Evolutionary conservation across 1,139 yeast genomes (phyloP), one percentile per base, ranked within the genome.

Genomic region (Hansenula lynferdii): DNA sequence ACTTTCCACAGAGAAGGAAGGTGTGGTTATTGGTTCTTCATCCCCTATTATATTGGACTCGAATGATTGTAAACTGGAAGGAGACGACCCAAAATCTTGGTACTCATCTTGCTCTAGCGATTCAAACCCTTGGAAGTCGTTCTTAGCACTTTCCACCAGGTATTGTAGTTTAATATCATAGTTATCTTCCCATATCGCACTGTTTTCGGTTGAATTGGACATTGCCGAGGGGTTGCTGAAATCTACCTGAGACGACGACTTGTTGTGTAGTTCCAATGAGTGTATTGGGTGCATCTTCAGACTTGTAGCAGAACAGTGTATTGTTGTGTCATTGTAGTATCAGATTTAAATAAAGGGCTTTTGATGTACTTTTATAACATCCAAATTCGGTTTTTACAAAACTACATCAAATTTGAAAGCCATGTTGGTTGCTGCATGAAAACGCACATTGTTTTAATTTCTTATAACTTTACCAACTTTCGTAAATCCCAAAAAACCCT

Each of bases 141-240:
- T 10, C 12, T 11, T 23, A 2, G 23, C 20, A 23, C 27, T 23
- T 1, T 31, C 34, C 10, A 31, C 28, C 4, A 31, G 17, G 10
- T 31, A 31, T n/a, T 31, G 34, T 14, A 31, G 17, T 11, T 31
- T 31, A 5, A 31, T 15, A 12, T 31, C 28, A 12, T 22, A 24
- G 10, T 16, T 23, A 6, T 31, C 34, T 16, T 11, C 14, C 27
- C 28, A 23, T 11, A n/a, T n/a, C n/a, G n/a, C n/a, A n/a, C n/a
- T n/a, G n/a, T n/a, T n/a, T n/a, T n/a, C n/a, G n/a, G 22, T 8
- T 19, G 9, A 6, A 4, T 18, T 12, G 7, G 14, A 12, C 15
- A 12, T 12, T 20, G 18, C 3, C 8, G n/a, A 10, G 17, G 8
- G 6, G 27, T 5, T 15, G n/a, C 11, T 22, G 9, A 8, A 8